phyloP scores from a whole-genome alignment of 257 asterid genomes.

The Verbena officinalis region DNA sequence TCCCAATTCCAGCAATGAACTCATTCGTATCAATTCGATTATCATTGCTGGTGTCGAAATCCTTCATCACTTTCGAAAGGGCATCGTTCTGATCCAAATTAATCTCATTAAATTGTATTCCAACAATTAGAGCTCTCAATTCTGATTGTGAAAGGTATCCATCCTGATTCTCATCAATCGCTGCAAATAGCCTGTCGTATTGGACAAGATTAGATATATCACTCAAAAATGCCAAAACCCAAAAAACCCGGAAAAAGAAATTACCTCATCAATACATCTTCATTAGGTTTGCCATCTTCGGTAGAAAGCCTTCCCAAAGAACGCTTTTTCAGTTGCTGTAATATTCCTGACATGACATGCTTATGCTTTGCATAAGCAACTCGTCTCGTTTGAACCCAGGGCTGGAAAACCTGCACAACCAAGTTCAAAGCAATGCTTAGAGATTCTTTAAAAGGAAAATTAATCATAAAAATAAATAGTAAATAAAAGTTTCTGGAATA shows the following conservation, averaged over 20 bases:
- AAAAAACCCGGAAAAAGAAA: constrained; percentile 8
- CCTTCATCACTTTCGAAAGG: constrained; percentile 60
- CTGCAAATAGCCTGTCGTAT: constrained; percentile 57
- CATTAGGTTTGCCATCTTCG: constrained; percentile 62
- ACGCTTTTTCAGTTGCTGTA: constrained; percentile 64
- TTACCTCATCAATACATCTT: constrained; percentile 60
- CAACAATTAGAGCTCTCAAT: constrained; percentile 67
- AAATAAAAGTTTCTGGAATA: constrained; percentile 1
- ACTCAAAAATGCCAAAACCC: not conserved
- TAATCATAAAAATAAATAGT: not conserved
- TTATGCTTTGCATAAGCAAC: constrained; percentile 73
- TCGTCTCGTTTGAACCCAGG: constrained; percentile 80
- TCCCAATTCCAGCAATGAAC: constrained; percentile 58
- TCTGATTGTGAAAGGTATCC: constrained; percentile 61
- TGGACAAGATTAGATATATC: constrained; percentile 15
- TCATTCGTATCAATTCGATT: constrained; percentile 45
- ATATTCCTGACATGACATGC: constrained; percentile 81
- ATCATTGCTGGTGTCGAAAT: constrained; percentile 68
- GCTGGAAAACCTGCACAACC: constrained; percentile 70
- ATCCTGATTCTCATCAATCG: constrained; percentile 68
- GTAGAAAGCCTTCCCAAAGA: constrained; percentile 69
- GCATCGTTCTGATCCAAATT: constrained; percentile 67
- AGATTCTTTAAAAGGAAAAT: too few relatives aligned
- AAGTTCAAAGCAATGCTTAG: too few relatives aligned
- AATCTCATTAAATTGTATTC: constrained; percentile 66